Evolutionary conservation across 768 basidiomycete species (phyloP).

Genomic region (Hemileccinum impolitum): DNA sequence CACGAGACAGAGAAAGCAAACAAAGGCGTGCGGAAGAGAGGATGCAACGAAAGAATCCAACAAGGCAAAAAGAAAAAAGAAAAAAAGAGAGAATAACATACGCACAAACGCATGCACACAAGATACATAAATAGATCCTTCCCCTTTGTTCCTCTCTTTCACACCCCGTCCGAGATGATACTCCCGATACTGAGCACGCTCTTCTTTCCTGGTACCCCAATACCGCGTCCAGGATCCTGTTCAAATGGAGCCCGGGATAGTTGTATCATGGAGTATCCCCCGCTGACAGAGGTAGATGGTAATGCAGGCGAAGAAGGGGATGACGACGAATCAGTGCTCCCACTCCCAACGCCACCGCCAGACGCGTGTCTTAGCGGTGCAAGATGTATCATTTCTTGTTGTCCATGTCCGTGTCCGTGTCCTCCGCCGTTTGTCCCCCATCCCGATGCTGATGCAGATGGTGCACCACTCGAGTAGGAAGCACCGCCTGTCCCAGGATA

Average conservation of each 20-base stretch:
- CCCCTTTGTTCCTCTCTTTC: not conserved
- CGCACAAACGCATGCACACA: not conserved
- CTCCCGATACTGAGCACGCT: conserved; percentile 68
- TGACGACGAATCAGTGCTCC: conserved; percentile 18
- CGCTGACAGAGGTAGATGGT: conserved; percentile 11
- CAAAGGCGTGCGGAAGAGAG: not conserved
- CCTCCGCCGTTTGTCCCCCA: conserved; percentile 18
- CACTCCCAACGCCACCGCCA: conserved; percentile 1
- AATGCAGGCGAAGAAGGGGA: conserved; percentile 30
- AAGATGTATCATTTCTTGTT: conserved; percentile 34
- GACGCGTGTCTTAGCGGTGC: conserved; percentile 30
- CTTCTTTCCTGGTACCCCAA: conserved; percentile 44
- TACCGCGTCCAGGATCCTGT: conserved; percentile 24
- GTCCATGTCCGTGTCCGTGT: conserved; percentile 18
- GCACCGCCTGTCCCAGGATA: conserved; percentile 10
- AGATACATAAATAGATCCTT: not conserved
- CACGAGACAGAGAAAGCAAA: not conserved
- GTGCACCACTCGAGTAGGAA: conserved; percentile 7
- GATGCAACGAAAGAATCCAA: not conserved
- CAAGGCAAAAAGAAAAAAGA: not conserved
- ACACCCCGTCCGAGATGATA: conserved; percentile 54
- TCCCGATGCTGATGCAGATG: conserved; percentile 3
- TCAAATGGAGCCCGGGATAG: conserved; percentile 33
- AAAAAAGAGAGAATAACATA: conserved; percentile 1
- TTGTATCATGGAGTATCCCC: conserved; percentile 28